Evolutionary conservation across 768 basidiomycete species (phyloP).

Genomic region (Leccinum variicolor): DNA sequence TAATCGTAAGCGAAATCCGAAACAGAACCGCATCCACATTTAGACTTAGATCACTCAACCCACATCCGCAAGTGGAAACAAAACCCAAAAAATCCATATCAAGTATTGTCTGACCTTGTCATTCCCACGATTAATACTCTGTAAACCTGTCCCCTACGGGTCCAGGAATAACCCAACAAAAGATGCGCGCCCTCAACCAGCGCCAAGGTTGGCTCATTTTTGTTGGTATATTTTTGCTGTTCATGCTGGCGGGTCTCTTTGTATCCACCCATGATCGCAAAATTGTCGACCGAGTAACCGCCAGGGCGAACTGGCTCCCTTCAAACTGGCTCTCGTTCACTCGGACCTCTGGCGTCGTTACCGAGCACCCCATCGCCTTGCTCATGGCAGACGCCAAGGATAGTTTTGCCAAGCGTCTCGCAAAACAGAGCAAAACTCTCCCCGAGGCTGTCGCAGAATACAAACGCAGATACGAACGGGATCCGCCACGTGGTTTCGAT

Average conservation of each 20-base stretch:
- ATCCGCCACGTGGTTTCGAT: conserved; percentile 90
- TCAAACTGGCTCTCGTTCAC: conserved; percentile 22
- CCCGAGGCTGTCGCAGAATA: conserved; percentile 81
- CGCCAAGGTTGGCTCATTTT: conserved; percentile 41
- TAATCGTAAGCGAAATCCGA: too few relatives aligned
- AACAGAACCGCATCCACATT: too few relatives aligned
- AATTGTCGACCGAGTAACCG: background rate
- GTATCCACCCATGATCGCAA: conserved; percentile 32
- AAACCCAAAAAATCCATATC: too few relatives aligned
- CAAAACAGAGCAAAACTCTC: conserved; percentile 76
- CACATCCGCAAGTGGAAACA: too few relatives aligned
- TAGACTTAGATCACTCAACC: too few relatives aligned
- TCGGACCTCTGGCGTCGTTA: background rate
- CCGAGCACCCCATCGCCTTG: conserved; percentile 74
- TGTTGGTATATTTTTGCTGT: conserved; percentile 40
- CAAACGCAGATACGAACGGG: conserved; percentile 65
- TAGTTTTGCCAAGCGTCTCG: conserved; percentile 63
- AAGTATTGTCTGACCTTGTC: too few relatives aligned
- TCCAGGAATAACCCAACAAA: too few relatives aligned
- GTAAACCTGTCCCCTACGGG: too few relatives aligned
- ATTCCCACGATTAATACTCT: too few relatives aligned
- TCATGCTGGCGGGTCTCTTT: conserved; percentile 49
- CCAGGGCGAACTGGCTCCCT: conserved; percentile 13
- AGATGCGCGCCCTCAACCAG: conserved; percentile 18
- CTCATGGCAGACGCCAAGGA: conserved; percentile 82